Evolutionary conservation across 1,284 basidiomycete genomes (phyloP).

Genomic region (Trichosporon asahii): DNA sequence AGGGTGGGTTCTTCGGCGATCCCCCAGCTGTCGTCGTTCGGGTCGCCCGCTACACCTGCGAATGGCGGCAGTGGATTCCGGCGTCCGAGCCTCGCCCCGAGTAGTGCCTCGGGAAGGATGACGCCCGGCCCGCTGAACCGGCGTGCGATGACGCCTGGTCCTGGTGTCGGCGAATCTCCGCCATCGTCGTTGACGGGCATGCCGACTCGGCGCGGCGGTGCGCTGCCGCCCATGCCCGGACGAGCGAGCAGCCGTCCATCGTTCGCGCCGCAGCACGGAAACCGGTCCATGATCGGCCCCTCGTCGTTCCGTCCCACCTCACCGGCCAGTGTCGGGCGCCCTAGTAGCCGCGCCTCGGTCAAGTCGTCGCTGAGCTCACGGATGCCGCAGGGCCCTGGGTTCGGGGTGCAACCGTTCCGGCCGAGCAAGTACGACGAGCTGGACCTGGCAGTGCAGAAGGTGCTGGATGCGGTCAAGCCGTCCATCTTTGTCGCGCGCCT

Average conservation of each 20-base stretch:
- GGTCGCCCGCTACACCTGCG: neutral
- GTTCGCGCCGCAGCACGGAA: conserved; percentile 16
- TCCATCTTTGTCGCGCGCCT: conserved; percentile 37
- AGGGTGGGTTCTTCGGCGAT: neutral
- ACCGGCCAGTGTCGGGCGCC: conserved; percentile 26
- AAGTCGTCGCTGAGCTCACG: conserved; percentile 3
- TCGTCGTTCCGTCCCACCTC: conserved; percentile 38
- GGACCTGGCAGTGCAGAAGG: conserved; percentile 36
- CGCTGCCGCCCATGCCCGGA: conserved; percentile 14
- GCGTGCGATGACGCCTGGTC: neutral
- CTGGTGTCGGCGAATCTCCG: conserved; percentile 17
- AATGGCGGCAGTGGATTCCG: neutral
- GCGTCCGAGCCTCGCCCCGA: neutral
- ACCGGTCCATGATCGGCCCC: conserved; percentile 26
- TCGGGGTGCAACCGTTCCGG: conserved; percentile 32
- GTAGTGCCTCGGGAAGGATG: neutral
- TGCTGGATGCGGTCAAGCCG: conserved; percentile 32
- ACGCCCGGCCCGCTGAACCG: neutral
- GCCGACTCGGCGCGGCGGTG: conserved; percentile 19
- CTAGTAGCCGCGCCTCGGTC: conserved; percentile 10
- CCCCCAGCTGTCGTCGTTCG: neutral
- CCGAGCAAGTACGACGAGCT: conserved; percentile 45
- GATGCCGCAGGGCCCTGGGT: neutral
- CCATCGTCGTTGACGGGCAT: conserved; percentile 28
- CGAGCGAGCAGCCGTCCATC: neutral